phyloP scores from a whole-genome alignment of 140 eudicot genomes.

The Bidens hawaiensis region DNA sequence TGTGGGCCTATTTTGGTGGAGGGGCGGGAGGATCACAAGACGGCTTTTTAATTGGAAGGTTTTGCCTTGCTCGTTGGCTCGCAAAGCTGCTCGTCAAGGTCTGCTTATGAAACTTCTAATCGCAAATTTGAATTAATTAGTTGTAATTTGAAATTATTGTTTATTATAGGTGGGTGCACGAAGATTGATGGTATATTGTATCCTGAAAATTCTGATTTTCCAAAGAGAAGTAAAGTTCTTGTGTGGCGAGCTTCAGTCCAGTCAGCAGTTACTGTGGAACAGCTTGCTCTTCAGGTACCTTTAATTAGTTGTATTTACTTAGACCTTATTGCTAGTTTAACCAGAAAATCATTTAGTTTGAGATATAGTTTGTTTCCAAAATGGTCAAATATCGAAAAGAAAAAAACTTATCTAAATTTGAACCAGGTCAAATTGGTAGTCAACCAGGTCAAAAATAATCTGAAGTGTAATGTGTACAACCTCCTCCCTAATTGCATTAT shows the following conservation, averaged over 20 bases:
- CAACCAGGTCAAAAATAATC: neutral
- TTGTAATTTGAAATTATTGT: neutral
- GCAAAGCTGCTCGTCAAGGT: constrained; percentile 96
- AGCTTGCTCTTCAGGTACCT: constrained; percentile 87
- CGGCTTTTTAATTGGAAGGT: constrained; percentile 77
- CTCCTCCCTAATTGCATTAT: neutral
- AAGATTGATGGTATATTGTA: constrained; percentile 76
- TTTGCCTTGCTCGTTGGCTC: constrained; percentile 66
- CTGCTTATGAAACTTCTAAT: neutral
- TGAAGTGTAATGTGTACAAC: too few species aligned
- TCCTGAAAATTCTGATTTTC: constrained; percentile 69
- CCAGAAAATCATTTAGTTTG: neutral
- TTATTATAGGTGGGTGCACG: constrained; percentile 55
- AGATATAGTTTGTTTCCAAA: too few species aligned
- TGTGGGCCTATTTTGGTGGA: constrained; percentile 75
- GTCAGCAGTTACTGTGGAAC: constrained; percentile 66
- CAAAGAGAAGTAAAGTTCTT: constrained; percentile 57
- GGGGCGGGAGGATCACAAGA: constrained; percentile 89
- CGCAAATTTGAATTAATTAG: too few species aligned
- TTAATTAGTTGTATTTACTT: too few species aligned
- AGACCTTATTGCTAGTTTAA: neutral
- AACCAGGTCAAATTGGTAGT: too few species aligned
- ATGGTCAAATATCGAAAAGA: too few species aligned
- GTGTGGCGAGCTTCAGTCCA: constrained; percentile 89
- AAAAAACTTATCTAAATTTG: too few species aligned